These are phyloP conservation scores for Cyberlindnera mycetangii DNA, from an alignment of 805 yeast species.

Conservation along the genomic window DNA sequence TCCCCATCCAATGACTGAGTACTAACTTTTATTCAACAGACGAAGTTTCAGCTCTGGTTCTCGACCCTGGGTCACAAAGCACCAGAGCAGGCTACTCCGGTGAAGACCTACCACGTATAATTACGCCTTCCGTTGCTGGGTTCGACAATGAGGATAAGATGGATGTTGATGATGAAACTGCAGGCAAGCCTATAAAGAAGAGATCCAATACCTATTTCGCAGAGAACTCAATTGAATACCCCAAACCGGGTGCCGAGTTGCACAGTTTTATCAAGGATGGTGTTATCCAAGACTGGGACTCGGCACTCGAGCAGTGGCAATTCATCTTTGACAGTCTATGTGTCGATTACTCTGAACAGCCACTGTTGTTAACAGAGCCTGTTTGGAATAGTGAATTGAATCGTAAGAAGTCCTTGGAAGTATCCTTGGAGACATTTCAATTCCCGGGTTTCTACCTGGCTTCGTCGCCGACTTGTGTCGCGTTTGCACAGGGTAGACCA, in stretches of 20 bases:
- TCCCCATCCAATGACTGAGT: too few species aligned
- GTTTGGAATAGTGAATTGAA: conserved; percentile 74
- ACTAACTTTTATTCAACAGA: conserved; percentile 38
- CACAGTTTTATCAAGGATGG: conserved; percentile 60
- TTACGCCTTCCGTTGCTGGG: conserved; percentile 71
- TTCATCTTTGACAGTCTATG: conserved; percentile 53
- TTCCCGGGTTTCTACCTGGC: conserved; percentile 82
- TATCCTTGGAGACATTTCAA: conserved; percentile 61
- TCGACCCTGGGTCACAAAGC: conserved; percentile 84
- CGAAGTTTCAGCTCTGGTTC: conserved; percentile 86
- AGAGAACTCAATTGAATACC: conserved; percentile 45
- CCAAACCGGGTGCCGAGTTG: conserved; percentile 50
- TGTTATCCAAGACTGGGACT: conserved; percentile 80
- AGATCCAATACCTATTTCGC: conserved; percentile 31
- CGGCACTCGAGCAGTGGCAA: conserved; percentile 70
- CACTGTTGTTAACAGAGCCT: conserved; percentile 81
- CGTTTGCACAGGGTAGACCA: conserved; percentile 87
- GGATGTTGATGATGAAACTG: conserved; percentile 25
- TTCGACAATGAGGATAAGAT: conserved; percentile 20
- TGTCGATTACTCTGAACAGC: conserved; percentile 62
- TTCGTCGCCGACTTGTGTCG: conserved; percentile 80
- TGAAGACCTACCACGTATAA: conserved; percentile 77
- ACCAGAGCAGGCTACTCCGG: conserved; percentile 93
- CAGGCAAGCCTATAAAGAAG: conserved; percentile 15
- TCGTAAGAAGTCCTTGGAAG: conserved; percentile 68